phyloP scores from a whole-genome alignment of 2,329 filamentous ascomycete genomes.

The Plenodomus biglobosus region DNA sequence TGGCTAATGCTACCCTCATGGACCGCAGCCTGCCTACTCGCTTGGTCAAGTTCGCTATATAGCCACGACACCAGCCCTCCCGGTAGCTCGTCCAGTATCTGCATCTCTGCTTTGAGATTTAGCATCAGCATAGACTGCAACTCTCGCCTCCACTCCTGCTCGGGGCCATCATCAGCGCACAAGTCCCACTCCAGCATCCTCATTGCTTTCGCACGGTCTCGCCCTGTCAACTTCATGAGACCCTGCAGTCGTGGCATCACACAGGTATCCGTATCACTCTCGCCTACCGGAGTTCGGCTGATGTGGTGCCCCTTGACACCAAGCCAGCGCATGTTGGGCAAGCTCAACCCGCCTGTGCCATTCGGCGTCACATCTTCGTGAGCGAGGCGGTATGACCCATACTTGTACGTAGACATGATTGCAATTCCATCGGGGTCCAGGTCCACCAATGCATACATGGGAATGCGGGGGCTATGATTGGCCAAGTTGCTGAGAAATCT shows the following conservation, averaged over 20 bases:
- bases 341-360: slow-evolving; percentile 26
- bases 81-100: slow-evolving; percentile 59
- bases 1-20: too few species aligned
- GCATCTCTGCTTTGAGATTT: slow-evolving; percentile 75
- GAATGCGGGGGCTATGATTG: slow-evolving; percentile 44
- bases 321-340: slow-evolving; percentile 63
- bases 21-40: slow-evolving; percentile 4
- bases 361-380: slow-evolving; percentile 59
- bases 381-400: slow-evolving; percentile 63
- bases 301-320: slow-evolving; percentile 54
- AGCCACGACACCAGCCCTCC: slow-evolving; percentile 40
- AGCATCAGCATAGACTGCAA: slow-evolving; percentile 74
- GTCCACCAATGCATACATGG: slow-evolving; percentile 68
- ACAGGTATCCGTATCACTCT: slow-evolving; percentile 14
- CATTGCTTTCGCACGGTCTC: slow-evolving; percentile 62
- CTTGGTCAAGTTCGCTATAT: slow-evolving; percentile 19
- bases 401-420: slow-evolving; percentile 73
- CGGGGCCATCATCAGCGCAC: slow-evolving; percentile 35
- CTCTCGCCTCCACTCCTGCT: slow-evolving; percentile 54
- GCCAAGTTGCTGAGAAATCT: slow-evolving; percentile 58
- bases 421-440: slow-evolving; percentile 75
- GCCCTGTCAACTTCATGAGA: slow-evolving; percentile 53
- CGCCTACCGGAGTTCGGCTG: slow-evolving; percentile 15
- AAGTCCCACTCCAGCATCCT: slow-evolving; percentile 54
- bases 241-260: slow-evolving; percentile 38